phyloP scores from a whole-genome alignment of 2,329 filamentous ascomycete species.

The Onygenales sp. region DNA sequence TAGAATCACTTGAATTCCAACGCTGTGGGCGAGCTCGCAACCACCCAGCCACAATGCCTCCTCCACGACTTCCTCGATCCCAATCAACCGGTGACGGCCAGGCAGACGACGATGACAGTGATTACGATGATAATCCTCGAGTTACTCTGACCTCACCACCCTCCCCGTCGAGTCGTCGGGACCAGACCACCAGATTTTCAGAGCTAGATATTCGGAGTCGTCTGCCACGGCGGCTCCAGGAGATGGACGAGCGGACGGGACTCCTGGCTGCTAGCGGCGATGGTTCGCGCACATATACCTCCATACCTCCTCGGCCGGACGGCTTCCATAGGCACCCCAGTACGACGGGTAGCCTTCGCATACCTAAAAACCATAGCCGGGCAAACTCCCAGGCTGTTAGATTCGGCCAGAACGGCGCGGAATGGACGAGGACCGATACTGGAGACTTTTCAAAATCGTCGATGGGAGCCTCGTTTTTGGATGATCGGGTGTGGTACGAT shows the following conservation, averaged over 20 bases:
- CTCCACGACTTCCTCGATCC: constrained; percentile 1
- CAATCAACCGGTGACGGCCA: not conserved
- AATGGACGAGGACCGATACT: constrained; percentile 51
- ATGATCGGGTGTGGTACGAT: constrained; percentile 96
- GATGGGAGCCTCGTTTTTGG: constrained; percentile 57
- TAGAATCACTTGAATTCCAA: too few species aligned
- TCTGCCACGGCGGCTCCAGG: constrained; percentile 3
- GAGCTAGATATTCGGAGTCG: constrained; percentile 10
- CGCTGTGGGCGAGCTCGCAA: not conserved
- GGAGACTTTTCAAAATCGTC: constrained; percentile 35
- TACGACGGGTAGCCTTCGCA: constrained; percentile 26
- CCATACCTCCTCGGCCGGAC: constrained; percentile 25
- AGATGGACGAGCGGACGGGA: constrained; percentile 24
- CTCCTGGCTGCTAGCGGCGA: constrained; percentile 19
- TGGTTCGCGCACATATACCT: constrained; percentile 26
- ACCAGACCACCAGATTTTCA: constrained; percentile 9
- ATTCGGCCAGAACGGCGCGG: constrained; percentile 53
- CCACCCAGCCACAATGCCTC: constrained; percentile 4
- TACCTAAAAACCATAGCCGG: constrained; percentile 39
- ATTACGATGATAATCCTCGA: constrained; percentile 6
- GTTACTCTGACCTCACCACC: constrained; percentile 10
- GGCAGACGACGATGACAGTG: constrained; percentile 2
- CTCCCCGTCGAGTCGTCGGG: constrained; percentile 8
- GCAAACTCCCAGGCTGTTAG: constrained; percentile 44
- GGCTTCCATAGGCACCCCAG: constrained; percentile 24